phyloP scores from a whole-genome alignment of 352 stramenopile genomes.

The Lagenidium sp. region DNA sequence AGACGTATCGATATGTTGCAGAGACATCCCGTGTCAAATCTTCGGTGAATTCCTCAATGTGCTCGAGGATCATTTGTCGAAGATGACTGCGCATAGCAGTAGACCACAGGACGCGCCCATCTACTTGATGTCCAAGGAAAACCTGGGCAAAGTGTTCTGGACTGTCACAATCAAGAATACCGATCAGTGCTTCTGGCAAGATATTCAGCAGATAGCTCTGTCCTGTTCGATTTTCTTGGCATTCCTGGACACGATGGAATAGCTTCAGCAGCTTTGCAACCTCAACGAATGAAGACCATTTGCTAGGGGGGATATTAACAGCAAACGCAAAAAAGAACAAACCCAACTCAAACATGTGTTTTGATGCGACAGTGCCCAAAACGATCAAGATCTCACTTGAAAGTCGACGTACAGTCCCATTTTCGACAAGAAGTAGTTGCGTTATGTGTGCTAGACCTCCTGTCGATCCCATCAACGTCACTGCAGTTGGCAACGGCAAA shows the following conservation, averaged over 20 bases:
- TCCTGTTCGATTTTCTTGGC: slow-evolving; percentile 24
- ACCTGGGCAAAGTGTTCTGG: slow-evolving; percentile 58
- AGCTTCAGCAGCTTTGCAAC: slow-evolving; percentile 52
- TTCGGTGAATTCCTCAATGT: slow-evolving; percentile 61
- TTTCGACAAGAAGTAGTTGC: slow-evolving; percentile 59
- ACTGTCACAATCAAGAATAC: slow-evolving; percentile 50
- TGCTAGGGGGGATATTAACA: too few relatives aligned
- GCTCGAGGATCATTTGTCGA: slow-evolving; percentile 61
- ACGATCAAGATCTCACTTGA: slow-evolving; percentile 59
- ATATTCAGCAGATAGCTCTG: slow-evolving; percentile 68
- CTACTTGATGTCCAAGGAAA: slow-evolving; percentile 36
- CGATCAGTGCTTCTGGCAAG: slow-evolving; percentile 63
- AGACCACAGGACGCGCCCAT: slow-evolving; percentile 69
- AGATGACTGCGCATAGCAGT: slow-evolving; percentile 59
- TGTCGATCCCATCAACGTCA: slow-evolving; percentile 38
- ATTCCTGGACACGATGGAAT: slow-evolving; percentile 53
- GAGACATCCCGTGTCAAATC: slow-evolving; percentile 42
- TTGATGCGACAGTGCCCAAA: slow-evolving; percentile 29
- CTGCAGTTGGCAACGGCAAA: slow-evolving; percentile 46
- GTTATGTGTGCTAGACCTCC: slow-evolving; percentile 39
- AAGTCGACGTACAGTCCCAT: slow-evolving; percentile 30
- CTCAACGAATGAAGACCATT: too few relatives aligned
- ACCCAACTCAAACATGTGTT: slow-evolving; percentile 49
- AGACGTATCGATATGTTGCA: slow-evolving; percentile 44
- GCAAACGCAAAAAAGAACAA: slow-evolving; percentile 73